These are phyloP conservation scores for Candida anutae DNA, from an alignment of 1,139 yeast species.

Conservation along the genomic window DNA sequence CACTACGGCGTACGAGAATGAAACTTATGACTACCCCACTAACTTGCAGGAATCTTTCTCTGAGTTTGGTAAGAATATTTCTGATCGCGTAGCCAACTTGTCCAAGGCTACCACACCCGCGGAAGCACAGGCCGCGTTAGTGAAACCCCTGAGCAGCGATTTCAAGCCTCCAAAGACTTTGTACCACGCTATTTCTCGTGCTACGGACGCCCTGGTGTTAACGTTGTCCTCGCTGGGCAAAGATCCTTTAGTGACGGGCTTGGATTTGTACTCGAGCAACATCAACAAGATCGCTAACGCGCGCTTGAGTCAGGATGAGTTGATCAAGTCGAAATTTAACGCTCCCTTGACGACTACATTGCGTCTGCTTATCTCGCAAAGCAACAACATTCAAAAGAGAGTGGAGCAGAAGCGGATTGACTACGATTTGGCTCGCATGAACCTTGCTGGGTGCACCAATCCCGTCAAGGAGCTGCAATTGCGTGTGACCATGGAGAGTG, in stretches of 20 bases:
- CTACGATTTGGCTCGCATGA: slow-evolving; percentile 72
- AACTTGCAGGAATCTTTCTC: slow-evolving; percentile 65
- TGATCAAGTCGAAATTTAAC: slow-evolving; percentile 65
- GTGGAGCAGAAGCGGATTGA: slow-evolving; percentile 76
- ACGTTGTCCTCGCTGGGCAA: slow-evolving; percentile 39
- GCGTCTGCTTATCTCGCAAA: slow-evolving; percentile 56
- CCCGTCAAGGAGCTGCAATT: slow-evolving; percentile 73
- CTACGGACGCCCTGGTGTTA: slow-evolving; percentile 50
- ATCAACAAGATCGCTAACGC: slow-evolving; percentile 71
- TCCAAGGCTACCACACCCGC: slow-evolving; percentile 72
- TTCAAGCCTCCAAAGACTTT: slow-evolving; percentile 70
- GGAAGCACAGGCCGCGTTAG: slow-evolving; percentile 75
- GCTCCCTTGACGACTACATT: slow-evolving; percentile 58
- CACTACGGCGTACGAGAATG: slow-evolving; percentile 64
- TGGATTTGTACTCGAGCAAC: slow-evolving; percentile 37
- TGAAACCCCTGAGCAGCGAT: slow-evolving; percentile 46
- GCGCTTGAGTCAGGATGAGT: slow-evolving; percentile 74
- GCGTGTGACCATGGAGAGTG: slow-evolving; percentile 71
- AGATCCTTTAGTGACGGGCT: slow-evolving; percentile 36
- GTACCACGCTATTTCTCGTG: slow-evolving; percentile 77
- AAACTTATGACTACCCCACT: slow-evolving; percentile 82
- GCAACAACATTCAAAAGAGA: slow-evolving; percentile 62
- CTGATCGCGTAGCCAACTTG: slow-evolving; percentile 59
- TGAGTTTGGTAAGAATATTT: slow-evolving; percentile 64
- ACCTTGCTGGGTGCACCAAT: slow-evolving; percentile 54